Percentiles rank a stretch among this genome's conserved stretches.
Evolutionary conservation across 140 eudicot species (phyloP).

Genomic region (Oenanthe javanica): DNA sequence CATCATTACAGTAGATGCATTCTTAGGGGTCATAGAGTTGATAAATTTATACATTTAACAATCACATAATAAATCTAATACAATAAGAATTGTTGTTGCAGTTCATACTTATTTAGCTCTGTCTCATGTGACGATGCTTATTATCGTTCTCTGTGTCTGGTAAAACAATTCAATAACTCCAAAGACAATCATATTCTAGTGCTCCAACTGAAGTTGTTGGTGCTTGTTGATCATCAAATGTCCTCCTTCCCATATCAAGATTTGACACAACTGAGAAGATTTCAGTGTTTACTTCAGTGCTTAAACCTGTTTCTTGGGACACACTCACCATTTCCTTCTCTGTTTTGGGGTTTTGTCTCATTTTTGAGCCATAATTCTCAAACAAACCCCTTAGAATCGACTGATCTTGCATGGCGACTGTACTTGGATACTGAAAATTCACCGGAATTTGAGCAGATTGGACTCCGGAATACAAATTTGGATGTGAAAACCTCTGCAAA

Average conservation of each 20-base stretch:
- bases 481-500: slow-evolving; percentile 11
- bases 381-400: slow-evolving; percentile 35
- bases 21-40: background rate
- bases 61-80: background rate
- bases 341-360: slow-evolving; percentile 35
- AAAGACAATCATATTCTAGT: slow-evolving; percentile 43
- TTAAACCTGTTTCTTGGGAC: slow-evolving; percentile 57
- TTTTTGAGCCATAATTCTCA: slow-evolving; percentile 25
- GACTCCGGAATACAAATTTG: slow-evolving; percentile 15
- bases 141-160: background rate
- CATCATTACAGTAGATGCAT: background rate
- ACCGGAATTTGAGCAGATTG: slow-evolving; percentile 30
- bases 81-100: background rate
- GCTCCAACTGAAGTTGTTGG: slow-evolving; percentile 50
- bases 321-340: slow-evolving; percentile 37
- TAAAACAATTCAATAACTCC: slow-evolving; percentile 41
- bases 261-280: slow-evolving; percentile 54
- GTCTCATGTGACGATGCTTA: background rate
- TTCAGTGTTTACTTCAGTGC: slow-evolving; percentile 54
- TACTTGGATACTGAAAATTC: slow-evolving; percentile 26
- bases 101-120: slow-evolving; percentile 4
- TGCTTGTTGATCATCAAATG: slow-evolving; percentile 47
- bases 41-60: slow-evolving; percentile 11
- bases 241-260: slow-evolving; percentile 44
- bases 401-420: slow-evolving; percentile 39